Evolutionary conservation across 345 rosid species (phyloP).

Genomic region (Camelina sativa): DNA sequence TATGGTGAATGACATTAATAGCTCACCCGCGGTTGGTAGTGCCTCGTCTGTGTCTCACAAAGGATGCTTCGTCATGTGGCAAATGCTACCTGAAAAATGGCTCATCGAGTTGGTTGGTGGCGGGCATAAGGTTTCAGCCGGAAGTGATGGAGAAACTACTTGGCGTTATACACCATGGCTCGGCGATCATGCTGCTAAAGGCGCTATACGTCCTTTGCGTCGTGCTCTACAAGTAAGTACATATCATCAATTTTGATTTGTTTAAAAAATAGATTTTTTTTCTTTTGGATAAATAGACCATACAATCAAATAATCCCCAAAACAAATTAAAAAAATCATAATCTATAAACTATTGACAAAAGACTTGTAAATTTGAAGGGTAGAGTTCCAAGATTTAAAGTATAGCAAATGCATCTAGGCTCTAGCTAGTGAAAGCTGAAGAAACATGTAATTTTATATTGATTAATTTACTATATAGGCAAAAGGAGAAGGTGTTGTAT

Average conservation of each 20-base stretch:
- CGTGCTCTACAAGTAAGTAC: slow-evolving; percentile 87
- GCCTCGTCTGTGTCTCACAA: slow-evolving; percentile 54
- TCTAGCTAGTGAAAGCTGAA: slow-evolving; percentile 15
- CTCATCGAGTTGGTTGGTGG: slow-evolving; percentile 79
- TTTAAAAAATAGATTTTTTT: too few species aligned
- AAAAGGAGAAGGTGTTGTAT: slow-evolving; percentile 22
- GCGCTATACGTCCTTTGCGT: slow-evolving; percentile 83
- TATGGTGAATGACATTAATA: slow-evolving; percentile 62
- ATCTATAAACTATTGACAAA: background rate
- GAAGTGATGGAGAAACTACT: slow-evolving; percentile 80
- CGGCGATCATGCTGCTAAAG: slow-evolving; percentile 83
- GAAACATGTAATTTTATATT: slow-evolving; percentile 12
- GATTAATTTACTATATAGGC: slow-evolving; percentile 26
- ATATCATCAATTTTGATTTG: background rate
- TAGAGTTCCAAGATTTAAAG: slow-evolving; percentile 23
- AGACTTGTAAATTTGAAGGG: background rate
- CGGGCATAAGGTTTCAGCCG: slow-evolving; percentile 83
- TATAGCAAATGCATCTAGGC: slow-evolving; percentile 3
- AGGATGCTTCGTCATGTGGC: slow-evolving; percentile 99
- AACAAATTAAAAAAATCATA: background rate
- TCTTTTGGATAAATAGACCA: background rate
- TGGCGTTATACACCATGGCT: slow-evolving; percentile 99
- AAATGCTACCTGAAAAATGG: slow-evolving; percentile 94
- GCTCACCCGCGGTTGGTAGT: slow-evolving; percentile 40
- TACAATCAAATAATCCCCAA: background rate